Percentiles rank a stretch among this genome's conserved stretches.
Conservation (phyloP, 495 filamentous ascomycete genomes). For the Talaromyces liani region DNA sequence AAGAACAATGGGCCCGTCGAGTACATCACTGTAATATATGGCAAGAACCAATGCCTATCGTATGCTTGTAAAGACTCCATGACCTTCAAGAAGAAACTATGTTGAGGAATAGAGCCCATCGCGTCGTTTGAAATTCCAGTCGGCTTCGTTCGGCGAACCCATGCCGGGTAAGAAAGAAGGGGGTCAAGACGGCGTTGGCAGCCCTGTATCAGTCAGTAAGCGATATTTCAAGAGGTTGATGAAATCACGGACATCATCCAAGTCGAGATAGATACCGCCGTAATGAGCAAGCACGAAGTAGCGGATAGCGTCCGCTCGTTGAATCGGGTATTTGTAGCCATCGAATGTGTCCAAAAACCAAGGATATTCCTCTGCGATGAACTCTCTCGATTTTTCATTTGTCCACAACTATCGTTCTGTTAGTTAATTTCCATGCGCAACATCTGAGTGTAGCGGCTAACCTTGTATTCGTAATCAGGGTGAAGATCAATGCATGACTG, state of each 20-base stretch:
- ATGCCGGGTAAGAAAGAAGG: constrained; percentile 71
- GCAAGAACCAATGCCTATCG: constrained; percentile 68
- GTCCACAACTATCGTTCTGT: constrained; percentile 69
- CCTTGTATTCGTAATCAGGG: constrained; percentile 74
- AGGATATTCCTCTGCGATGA: constrained; percentile 71
- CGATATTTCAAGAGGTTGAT: background rate
- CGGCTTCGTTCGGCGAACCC: constrained; percentile 71
- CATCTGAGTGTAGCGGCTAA: constrained; percentile 23
- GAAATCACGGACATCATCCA: constrained; percentile 64
- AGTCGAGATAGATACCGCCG: constrained; percentile 83
- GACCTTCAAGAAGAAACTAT: constrained; percentile 73
- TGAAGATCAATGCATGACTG: constrained; percentile 71
- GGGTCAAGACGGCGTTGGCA: constrained; percentile 78
- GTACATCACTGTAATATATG: constrained; percentile 88
- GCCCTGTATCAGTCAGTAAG: constrained; percentile 40
- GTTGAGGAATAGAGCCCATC: constrained; percentile 72
- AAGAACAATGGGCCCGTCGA: constrained; percentile 79
- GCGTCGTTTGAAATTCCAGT: constrained; percentile 88
- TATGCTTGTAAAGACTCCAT: constrained; percentile 65
- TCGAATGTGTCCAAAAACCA: constrained; percentile 86
- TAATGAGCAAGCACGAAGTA: constrained; percentile 82
- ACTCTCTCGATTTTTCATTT: constrained; percentile 62
- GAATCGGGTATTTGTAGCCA: constrained; percentile 71
- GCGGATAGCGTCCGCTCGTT: constrained; percentile 79
- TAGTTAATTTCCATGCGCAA: background rate